Base-by-base conservation (phyloP, 73 alveolate species). In the Blepharisma stoltei region DNA sequence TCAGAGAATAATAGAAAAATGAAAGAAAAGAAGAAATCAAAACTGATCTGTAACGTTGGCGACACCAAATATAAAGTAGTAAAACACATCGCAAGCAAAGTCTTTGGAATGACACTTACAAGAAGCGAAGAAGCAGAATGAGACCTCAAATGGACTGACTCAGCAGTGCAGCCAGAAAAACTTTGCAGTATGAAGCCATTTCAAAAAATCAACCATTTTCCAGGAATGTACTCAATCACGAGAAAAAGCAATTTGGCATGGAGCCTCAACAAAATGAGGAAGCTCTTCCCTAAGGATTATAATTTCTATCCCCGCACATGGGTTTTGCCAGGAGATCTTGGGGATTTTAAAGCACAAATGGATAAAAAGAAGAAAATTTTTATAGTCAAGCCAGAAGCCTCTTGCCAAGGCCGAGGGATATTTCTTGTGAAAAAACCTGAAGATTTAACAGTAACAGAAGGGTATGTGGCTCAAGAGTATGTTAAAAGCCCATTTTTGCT, bases 401-500 rank as follows among this genome's bases (percentile, higher is more conserved):
- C 70, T 0, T 69, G 87, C 68, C 53, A 80, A 80, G 87, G 87
- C 25, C 20, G 81, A 70, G 87, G 87, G 9, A 80, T 80, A n/a
- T 80, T 69, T 49, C 43, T 78, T 41, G 68, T 80, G 4, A 66
- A 80, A 66, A 44, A 37, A 14, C 46, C 68, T 7, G 41, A 32
- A 32, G 41, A 32, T 32, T 78, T 66, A 48, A 80, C 65, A 9
- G 25, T 69, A 78, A 53, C 70, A 7, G 41, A 32, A 32, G 89
- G 87, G 55, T 54, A 87, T 18, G 86, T 96, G 6, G 86, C 94
- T 47, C 86, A 82, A 71, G 89, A 87, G 77, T 96, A 94, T 81
- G n/a, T 96, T 27, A 68, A 83, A 52, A 88, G 88, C 70, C 99
- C 99, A 1, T 49, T 96, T 67, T 89, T 97, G 55, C 87, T 95